Evolutionary conservation across 139 green algal genomes (phyloP).

Genomic region (Monoraphidium neglectum): DNA sequence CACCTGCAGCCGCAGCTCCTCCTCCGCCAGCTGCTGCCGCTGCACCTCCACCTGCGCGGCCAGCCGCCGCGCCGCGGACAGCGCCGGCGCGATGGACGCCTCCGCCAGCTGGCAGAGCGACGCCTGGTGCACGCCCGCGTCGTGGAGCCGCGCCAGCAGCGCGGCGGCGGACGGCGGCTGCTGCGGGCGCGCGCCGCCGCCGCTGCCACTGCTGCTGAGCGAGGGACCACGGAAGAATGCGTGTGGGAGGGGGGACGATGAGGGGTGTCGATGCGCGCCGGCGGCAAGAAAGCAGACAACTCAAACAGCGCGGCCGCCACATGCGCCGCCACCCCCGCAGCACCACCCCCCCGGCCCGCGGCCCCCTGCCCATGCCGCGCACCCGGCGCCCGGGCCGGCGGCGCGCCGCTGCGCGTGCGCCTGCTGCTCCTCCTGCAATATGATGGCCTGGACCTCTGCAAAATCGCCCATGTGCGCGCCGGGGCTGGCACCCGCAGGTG

Average conservation of each 20-base stretch:
- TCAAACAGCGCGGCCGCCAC: background rate
- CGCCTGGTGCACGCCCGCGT: constrained; percentile 10
- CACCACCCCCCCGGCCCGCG: background rate
- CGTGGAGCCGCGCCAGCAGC: constrained; percentile 26
- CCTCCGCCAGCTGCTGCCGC: constrained; percentile 11
- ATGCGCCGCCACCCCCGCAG: background rate
- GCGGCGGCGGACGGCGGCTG: background rate
- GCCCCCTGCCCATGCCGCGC: background rate
- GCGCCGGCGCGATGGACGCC: constrained; percentile 16
- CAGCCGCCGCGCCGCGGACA: constrained; percentile 9
- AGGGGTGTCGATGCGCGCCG: no score
- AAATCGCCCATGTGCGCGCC: constrained; percentile 9
- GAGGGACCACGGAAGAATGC: no score
- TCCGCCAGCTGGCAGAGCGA: constrained; percentile 20
- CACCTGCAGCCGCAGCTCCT: constrained; percentile 11
- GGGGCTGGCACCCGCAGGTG: background rate
- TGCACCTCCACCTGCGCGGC: constrained; percentile 9
- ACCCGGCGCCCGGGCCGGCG: background rate
- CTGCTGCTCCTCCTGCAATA: constrained; percentile 47
- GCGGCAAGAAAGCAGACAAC: background rate
- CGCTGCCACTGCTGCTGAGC: background rate
- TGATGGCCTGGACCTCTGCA: constrained; percentile 19
- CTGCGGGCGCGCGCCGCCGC: background rate
- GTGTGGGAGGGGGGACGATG: no score
- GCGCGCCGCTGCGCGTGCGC: constrained; percentile 17